Percentiles rank a stretch among this genome's conserved stretches.
Conservation (phyloP, 768 basidiomycete species). For the Lepiota brunneoincarnata region DNA sequence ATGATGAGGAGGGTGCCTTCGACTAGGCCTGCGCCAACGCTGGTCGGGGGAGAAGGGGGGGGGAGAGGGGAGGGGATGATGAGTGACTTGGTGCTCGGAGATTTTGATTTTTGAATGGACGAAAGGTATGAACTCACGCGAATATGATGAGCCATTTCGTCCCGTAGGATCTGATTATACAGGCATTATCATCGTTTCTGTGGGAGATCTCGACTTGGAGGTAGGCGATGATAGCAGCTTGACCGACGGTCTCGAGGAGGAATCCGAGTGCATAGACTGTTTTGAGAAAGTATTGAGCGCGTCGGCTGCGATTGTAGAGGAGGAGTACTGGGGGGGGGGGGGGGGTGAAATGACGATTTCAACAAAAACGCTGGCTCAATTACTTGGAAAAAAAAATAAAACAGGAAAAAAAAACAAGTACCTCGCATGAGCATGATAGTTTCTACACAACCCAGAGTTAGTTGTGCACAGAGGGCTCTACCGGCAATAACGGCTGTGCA, state of each 20-base stretch:
- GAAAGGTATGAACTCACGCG: conserved; percentile 8
- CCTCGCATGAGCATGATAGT: conserved; percentile 20
- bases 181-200: background rate
- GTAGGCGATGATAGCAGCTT: conserved; percentile 4
- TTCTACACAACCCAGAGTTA: conserved; percentile 17
- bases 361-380: too few species aligned
- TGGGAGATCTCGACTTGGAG: background rate
- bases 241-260: conserved; percentile 13
- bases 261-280: conserved; percentile 5
- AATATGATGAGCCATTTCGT: background rate
- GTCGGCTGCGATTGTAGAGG: conserved; percentile 17
- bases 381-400: background rate
- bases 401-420: background rate
- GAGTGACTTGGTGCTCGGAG: too few species aligned
- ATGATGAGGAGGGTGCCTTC: conserved; percentile 3
- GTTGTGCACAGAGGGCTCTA: conserved; percentile 13
- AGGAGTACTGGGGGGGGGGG: conserved; percentile 17
- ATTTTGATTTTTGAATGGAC: too few species aligned
- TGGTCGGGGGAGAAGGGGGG: background rate
- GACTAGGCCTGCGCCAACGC: background rate
- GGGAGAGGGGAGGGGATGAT: background rate
- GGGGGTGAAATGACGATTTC: too few species aligned
- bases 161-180: background rate
- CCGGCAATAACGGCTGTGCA: conserved; percentile 10
- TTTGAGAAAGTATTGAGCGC: conserved; percentile 10